Conservation (phyloP, 106 monocot species). For the Chionographis japonica region DNA sequence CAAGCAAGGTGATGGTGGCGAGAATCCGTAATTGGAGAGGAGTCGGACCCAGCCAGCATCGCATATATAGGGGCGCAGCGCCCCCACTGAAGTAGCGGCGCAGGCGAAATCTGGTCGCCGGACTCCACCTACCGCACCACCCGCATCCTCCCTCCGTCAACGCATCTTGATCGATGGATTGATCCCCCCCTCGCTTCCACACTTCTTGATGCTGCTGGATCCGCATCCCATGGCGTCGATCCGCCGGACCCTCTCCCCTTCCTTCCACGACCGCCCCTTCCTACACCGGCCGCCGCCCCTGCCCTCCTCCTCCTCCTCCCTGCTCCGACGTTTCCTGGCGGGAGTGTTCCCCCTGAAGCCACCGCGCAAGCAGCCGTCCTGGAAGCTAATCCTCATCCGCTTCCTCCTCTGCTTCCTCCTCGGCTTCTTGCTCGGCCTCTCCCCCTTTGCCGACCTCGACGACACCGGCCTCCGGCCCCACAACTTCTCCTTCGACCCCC, state of each 20-base stretch:
- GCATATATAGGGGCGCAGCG: no score
- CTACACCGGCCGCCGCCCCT: not conserved
- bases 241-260: slow-evolving; percentile 24
- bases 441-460: slow-evolving; percentile 31
- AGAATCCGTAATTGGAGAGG: no score
- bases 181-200: no score
- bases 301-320: slow-evolving; percentile 1
- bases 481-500: slow-evolving; percentile 2
- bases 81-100: no score
- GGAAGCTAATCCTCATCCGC: slow-evolving; percentile 4
- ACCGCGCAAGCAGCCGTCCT: not conserved
- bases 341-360: slow-evolving; percentile 3
- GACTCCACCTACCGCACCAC: no score
- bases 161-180: no score
- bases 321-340: not conserved
- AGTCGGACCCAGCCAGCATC: no score
- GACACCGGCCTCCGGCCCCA: slow-evolving; percentile 5
- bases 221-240: slow-evolving; percentile 27
- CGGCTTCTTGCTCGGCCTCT: slow-evolving; percentile 36
- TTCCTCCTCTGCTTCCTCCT: slow-evolving; percentile 35
- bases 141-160: no score
- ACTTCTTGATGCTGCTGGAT: not conserved
- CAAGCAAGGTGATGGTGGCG: no score
- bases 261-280: slow-evolving; percentile 5
- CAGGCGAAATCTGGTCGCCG: no score